Conservation (phyloP, 75 land plant genomes). For the Azolla pinnata region DNA sequence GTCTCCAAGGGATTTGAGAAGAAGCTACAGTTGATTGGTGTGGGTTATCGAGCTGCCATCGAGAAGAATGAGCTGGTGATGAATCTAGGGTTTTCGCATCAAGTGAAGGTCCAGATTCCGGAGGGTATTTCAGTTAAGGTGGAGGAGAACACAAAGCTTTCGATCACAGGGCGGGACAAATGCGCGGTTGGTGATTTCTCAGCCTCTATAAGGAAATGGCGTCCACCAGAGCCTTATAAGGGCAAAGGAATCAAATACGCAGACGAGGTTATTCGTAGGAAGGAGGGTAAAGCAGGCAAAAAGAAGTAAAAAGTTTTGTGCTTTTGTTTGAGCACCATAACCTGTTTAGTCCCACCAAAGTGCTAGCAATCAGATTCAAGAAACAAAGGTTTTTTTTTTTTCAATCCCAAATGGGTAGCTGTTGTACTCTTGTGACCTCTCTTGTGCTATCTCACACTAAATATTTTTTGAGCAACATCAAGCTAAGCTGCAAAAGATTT, state of each 20-base stretch:
- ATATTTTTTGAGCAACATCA: too few species aligned
- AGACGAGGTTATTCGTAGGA: constrained; percentile 74
- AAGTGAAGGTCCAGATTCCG: constrained; percentile 72
- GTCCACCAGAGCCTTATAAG: constrained; percentile 95
- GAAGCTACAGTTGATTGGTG: constrained; percentile 77
- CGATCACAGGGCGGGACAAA: constrained; percentile 74
- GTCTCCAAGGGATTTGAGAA: constrained; percentile 93
- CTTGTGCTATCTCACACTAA: too few species aligned
- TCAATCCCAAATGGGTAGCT: too few species aligned
- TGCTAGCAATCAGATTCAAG: too few species aligned
- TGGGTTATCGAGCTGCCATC: constrained; percentile 84
- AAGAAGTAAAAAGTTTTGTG: too few species aligned
- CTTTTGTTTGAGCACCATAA: too few species aligned
- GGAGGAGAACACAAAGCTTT: constrained; percentile 81
- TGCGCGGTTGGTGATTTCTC: constrained; percentile 76
- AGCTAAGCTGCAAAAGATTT: too few species aligned
- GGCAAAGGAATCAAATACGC: constrained; percentile 93
- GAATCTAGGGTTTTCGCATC: constrained; percentile 86
- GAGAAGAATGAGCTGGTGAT: constrained; percentile 70
- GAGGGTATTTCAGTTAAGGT: constrained; percentile 62
- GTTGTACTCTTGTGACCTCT: too few species aligned
- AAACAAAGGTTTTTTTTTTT: too few species aligned
- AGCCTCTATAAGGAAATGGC: constrained; percentile 75
- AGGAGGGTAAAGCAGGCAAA: constrained; percentile 98
- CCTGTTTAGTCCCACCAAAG: too few species aligned